Evolutionary conservation across 768 basidiomycete genomes (phyloP).

Genomic region (Rhizopogon vulgaris): DNA sequence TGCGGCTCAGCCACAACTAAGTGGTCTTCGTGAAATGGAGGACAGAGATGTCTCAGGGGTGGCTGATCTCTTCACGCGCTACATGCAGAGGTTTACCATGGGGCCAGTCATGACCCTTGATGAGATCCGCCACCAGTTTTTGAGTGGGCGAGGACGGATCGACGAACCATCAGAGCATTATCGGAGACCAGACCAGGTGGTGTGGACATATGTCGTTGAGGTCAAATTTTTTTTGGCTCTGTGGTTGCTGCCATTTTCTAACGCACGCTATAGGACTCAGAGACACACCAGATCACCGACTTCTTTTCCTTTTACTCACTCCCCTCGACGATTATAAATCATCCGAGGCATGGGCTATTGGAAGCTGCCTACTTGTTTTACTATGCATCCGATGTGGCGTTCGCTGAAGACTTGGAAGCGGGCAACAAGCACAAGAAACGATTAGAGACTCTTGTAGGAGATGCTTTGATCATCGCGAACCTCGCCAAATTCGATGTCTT

Average conservation of each 20-base stretch:
- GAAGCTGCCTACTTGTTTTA: slow-evolving; percentile 96
- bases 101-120: slow-evolving; percentile 65
- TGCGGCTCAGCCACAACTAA: slow-evolving; percentile 40
- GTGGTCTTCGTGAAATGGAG: slow-evolving; percentile 85
- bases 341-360: slow-evolving; percentile 61
- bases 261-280: slow-evolving; percentile 54
- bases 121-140: slow-evolving; percentile 82
- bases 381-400: slow-evolving; percentile 80
- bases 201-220: slow-evolving; percentile 96
- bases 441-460: slow-evolving; percentile 64
- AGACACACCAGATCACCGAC: slow-evolving; percentile 83
- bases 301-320: slow-evolving; percentile 96
- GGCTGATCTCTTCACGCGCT: slow-evolving; percentile 61
- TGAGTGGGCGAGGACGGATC: slow-evolving; percentile 68
- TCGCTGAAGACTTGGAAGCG: slow-evolving; percentile 55
- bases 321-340: slow-evolving; percentile 86
- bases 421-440: slow-evolving; percentile 60
- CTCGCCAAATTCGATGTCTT: slow-evolving; percentile 92
- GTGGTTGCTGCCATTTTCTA: neutral
- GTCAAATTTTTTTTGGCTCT: slow-evolving; percentile 31
- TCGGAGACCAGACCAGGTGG: slow-evolving; percentile 74
- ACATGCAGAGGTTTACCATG: slow-evolving; percentile 85
- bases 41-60: slow-evolving; percentile 71
- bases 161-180: slow-evolving; percentile 30
- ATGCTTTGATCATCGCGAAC: slow-evolving; percentile 77